Base-by-base conservation (phyloP, 345 rosid species). In the Rhodamnia rubescens region DNA sequence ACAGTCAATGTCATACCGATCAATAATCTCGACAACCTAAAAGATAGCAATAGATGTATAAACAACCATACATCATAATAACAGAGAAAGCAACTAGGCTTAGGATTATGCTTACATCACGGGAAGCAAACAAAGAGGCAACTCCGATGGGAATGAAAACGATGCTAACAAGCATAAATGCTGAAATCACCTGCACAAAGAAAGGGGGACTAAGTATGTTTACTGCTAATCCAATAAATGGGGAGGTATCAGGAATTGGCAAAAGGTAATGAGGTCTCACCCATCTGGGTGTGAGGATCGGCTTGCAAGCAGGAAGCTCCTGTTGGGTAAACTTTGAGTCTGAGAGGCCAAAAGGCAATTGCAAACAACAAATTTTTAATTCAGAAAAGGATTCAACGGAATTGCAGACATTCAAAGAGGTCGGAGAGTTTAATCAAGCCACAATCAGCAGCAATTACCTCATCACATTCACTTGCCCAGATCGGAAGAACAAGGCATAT, bases 291-390 rank as follows among this genome's bases (percentile, higher is more conserved):
- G 99, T 97, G 36, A 97, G 98, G 87, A 97, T 97, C 36, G 99
- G 99, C 89, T 97, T 97, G 92, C 99, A 97, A 83, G 99, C 99
- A 7, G 99, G 97, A 88, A 97, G 99, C 90, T 97, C 99, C 86
- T 96, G 99, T 85, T 97, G 99, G 40, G 98, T 95, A 90, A 97
- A 97, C 88, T 85, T 95, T 10, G 99, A 97, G 91, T 96, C 99
- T 97, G 95, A 83, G 88, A 87, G 83, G 59, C 42, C 84, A 64
- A 44, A 58, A n/a, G 86, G 81, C 59, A 47, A 27, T 82, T 10
- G 84, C 18, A 52, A 53, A 44, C 42, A 54, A 24, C 44, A 11
- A 53, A 56, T 18, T 32, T 64, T 69, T 16, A 81, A n/a, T 18
- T 49, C 83, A 81, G 55, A 32, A 52, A 53, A 27, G 44, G 84